phyloP scores from a whole-genome alignment of 2,329 filamentous ascomycete species.

The Bertia moriformis region DNA sequence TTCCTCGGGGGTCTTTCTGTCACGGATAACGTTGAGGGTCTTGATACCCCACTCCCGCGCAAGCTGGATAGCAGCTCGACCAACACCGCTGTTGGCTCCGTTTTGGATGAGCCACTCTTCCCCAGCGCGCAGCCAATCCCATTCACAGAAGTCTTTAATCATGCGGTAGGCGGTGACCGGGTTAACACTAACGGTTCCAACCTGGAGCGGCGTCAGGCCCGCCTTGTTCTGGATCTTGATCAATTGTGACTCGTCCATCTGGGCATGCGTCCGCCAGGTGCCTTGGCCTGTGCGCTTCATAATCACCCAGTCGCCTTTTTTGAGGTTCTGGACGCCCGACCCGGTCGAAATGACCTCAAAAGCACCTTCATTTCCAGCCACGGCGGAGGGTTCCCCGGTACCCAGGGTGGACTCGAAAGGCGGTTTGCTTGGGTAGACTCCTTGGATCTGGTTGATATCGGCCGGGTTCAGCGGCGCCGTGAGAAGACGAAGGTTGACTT shows the following conservation, averaged over 20 bases:
- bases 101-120: constrained; percentile 96
- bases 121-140: constrained; percentile 31
- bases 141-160: constrained; percentile 55
- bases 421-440: constrained; percentile 80
- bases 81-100: constrained; percentile 86
- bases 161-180: constrained; percentile 90
- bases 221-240: constrained; percentile 53
- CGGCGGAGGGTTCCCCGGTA: constrained; percentile 60
- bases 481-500: constrained; percentile 72
- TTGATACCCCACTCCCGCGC: constrained; percentile 74
- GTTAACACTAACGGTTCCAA: constrained; percentile 80
- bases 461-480: constrained; percentile 90
- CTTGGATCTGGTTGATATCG: constrained; percentile 96
- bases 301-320: constrained; percentile 84
- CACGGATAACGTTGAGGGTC: constrained; percentile 78
- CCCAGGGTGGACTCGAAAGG: constrained; percentile 63
- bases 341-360: constrained; percentile 73
- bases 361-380: constrained; percentile 82
- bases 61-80: constrained; percentile 79
- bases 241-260: constrained; percentile 26
- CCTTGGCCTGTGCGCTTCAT: constrained; percentile 72
- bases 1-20: constrained; percentile 47
- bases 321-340: constrained; percentile 33
- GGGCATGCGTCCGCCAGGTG: constrained; percentile 86
- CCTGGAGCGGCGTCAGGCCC: constrained; percentile 61